Conservation (phyloP, 1,284 basidiomycete species). For the Xerocomus nothofagi region DNA sequence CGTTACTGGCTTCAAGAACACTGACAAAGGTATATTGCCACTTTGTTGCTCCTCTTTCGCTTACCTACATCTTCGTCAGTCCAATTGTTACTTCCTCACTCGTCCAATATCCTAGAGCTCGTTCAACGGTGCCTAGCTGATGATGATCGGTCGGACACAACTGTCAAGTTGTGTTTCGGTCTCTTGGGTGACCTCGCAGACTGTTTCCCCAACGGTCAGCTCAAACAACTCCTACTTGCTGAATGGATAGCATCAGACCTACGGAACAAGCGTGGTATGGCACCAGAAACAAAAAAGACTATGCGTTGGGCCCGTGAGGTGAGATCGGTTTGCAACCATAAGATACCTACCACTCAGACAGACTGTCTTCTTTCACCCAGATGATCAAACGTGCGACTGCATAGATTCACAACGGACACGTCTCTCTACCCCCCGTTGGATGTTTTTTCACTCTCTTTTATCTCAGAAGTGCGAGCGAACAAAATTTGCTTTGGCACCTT, state of each 20-base stretch:
- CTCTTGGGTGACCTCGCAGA: constrained; percentile 93
- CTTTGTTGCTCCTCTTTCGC: background rate
- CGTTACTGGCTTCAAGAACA: constrained; percentile 86
- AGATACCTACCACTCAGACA: background rate
- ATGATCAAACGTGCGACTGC: constrained; percentile 71
- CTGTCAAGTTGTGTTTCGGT: constrained; percentile 78
- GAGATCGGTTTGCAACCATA: constrained; percentile 25
- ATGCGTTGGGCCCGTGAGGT: constrained; percentile 85
- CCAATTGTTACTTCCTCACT: constrained; percentile 70
- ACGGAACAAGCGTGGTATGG: constrained; percentile 66
- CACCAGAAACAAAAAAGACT: constrained; percentile 73
- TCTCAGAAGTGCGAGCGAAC: constrained; percentile 44
- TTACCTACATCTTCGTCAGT: constrained; percentile 39
- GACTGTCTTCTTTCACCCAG: constrained; percentile 34
- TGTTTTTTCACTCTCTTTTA: constrained; percentile 31
- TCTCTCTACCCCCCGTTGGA: constrained; percentile 8
- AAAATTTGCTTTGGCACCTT: constrained; percentile 33
- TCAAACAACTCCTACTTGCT: constrained; percentile 77
- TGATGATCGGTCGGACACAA: constrained; percentile 80
- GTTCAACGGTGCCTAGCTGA: constrained; percentile 80
- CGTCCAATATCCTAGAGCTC: constrained; percentile 78
- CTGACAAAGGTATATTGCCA: constrained; percentile 63
- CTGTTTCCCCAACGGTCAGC: constrained; percentile 75
- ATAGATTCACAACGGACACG: constrained; percentile 39
- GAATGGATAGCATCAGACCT: constrained; percentile 85